These are phyloP conservation scores for Hypoxylon crocopeplum DNA, from an alignment of 495 filamentous ascomycete species.

Conservation along the genomic window DNA sequence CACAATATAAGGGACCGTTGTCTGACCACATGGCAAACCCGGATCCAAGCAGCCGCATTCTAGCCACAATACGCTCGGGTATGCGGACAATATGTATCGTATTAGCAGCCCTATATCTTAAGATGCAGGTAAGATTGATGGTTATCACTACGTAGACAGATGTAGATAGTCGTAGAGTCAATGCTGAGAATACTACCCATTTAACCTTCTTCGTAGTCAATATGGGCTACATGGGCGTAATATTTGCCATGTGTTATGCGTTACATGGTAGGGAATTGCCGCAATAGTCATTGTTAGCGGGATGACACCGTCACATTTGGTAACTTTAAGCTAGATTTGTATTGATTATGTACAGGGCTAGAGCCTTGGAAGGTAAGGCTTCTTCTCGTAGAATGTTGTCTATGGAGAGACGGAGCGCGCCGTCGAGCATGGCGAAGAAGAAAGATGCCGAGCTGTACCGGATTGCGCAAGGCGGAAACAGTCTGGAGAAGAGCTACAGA, in stretches of 20 bases:
- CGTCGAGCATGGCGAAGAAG: slow-evolving; percentile 1
- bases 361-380: slow-evolving; percentile 2
- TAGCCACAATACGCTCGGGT: slow-evolving; percentile 27
- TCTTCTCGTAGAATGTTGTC: neutral
- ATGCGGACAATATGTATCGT: slow-evolving; percentile 18
- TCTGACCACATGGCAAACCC: slow-evolving; percentile 38
- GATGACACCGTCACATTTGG: slow-evolving; percentile 39
- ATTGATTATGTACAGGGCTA: slow-evolving; percentile 28
- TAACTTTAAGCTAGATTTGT: slow-evolving; percentile 24
- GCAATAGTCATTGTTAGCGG: slow-evolving; percentile 33
- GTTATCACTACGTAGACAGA: neutral
- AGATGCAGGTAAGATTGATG: slow-evolving; percentile 16
- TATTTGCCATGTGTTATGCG: slow-evolving; percentile 37
- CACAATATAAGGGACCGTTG: slow-evolving; percentile 40
- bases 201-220: slow-evolving; percentile 1
- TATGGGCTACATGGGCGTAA: slow-evolving; percentile 23
- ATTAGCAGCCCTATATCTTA: slow-evolving; percentile 28
- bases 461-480: slow-evolving; percentile 21
- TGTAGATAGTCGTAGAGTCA: neutral
- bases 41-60: slow-evolving; percentile 32
- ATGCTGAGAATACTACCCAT: slow-evolving; percentile 7
- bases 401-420: slow-evolving; percentile 1
- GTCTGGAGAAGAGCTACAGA: slow-evolving; percentile 18
- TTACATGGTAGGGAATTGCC: slow-evolving; percentile 38
- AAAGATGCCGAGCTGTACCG: slow-evolving; percentile 9